Percentiles rank a stretch among this genome's conserved stretches.
These are phyloP conservation scores for Oemleria cerasiformis DNA, from an alignment of 306 rosid genomes.

Conservation along the genomic window DNA sequence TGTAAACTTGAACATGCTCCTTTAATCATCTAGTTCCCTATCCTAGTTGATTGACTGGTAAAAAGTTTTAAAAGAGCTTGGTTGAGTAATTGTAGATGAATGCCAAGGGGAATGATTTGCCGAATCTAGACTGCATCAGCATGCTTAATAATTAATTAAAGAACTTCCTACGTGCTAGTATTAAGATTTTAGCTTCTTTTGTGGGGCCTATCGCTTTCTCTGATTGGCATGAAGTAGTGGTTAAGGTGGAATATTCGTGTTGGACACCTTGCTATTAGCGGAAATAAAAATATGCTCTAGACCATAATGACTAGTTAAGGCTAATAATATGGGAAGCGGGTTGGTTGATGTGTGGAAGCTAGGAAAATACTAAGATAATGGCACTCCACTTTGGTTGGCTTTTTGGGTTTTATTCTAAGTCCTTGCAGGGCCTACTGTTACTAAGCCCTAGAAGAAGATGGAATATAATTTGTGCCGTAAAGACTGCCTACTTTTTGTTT, in stretches of 20 bases:
- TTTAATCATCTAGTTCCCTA: not conserved
- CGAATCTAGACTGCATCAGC: not conserved
- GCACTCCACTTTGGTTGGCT: conserved; percentile 30
- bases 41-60: not conserved
- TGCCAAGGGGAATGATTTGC: not conserved
- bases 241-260: conserved; percentile 10
- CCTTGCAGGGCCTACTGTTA: conserved; percentile 22
- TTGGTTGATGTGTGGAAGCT: conserved; percentile 23
- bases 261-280: conserved; percentile 41
- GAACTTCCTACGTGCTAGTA: not conserved
- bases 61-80: not conserved
- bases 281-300: conserved; percentile 26
- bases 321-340: not conserved
- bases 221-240: conserved; percentile 25
- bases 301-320: not conserved
- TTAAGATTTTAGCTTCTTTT: not conserved
- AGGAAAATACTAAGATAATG: conserved; percentile 16
- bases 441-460: not conserved
- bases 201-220: conserved; percentile 33
- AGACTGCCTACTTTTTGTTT: conserved; percentile 29
- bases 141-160: not conserved
- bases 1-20: too few species aligned
- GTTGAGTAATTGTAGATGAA: not conserved
- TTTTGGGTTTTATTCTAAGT: conserved; percentile 1
- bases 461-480: conserved; percentile 15